Conservation (phyloP, 371 early-diverging fungal species). For the Paraphysoderma sedebokerense region DNA sequence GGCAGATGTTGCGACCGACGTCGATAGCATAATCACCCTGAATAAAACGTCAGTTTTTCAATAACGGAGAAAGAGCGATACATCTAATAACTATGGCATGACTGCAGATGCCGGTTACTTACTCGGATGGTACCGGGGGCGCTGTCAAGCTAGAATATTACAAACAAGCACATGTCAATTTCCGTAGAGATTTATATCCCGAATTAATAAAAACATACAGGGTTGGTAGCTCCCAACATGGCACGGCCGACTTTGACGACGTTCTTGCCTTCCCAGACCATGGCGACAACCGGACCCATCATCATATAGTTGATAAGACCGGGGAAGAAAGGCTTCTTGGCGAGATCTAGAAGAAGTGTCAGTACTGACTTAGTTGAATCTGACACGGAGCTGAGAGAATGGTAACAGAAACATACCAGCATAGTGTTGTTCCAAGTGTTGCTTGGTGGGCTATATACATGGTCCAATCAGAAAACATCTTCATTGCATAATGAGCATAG, state of each 20-base stretch:
- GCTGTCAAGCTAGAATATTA: constrained; percentile 68
- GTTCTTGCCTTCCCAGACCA: constrained; percentile 93
- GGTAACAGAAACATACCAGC: no score
- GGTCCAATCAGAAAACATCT: neutral
- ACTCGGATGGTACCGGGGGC: constrained; percentile 98
- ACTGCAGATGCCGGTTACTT: no score
- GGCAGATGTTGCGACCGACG: constrained; percentile 87
- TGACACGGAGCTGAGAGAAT: no score
- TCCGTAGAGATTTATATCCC: neutral
- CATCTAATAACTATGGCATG: no score
- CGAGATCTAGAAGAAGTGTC: no score
- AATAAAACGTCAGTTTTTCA: no score
- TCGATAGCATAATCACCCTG: constrained; percentile 1
- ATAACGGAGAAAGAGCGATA: no score
- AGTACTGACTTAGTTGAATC: no score
- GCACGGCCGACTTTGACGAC: constrained; percentile 92
- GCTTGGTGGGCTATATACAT: constrained; percentile 37
- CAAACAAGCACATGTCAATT: neutral
- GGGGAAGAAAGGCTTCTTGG: constrained; percentile 90
- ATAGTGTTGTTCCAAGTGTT: constrained; percentile 92
- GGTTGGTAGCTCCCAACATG: constrained; percentile 92
- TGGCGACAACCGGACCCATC: constrained; percentile 79
- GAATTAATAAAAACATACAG: constrained; percentile 9
- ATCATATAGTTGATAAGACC: constrained; percentile 74
- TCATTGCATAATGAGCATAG: no score